Conservation (phyloP, 345 rosid species). For the Corchorus olitorius region DNA sequence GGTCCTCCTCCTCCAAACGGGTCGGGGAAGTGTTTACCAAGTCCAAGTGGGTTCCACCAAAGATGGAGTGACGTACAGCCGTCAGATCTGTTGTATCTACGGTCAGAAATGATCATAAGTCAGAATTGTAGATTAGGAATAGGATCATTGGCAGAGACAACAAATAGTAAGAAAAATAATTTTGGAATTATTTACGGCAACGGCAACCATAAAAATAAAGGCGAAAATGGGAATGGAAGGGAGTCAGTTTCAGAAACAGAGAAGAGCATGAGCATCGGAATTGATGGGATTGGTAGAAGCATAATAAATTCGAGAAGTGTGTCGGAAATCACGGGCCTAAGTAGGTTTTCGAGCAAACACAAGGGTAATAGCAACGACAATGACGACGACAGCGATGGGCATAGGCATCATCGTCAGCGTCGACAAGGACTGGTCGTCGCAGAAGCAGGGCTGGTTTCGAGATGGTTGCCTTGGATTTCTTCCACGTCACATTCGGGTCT, state of each 20-base stretch:
- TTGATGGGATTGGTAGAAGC: constrained; percentile 41
- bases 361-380: background rate
- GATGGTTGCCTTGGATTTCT: constrained; percentile 44
- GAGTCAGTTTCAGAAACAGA: constrained; percentile 10
- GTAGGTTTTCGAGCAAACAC: constrained; percentile 50
- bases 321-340: constrained; percentile 74
- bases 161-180: background rate
- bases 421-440: constrained; percentile 36
- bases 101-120: constrained; percentile 73
- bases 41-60: constrained; percentile 19
- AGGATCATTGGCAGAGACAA: background rate
- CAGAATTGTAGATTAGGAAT: constrained; percentile 40
- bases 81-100: constrained; percentile 66
- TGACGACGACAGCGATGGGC: constrained; percentile 28
- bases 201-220: too few species aligned
- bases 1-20: too few species aligned
- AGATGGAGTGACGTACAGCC: constrained; percentile 88
- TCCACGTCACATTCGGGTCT: constrained; percentile 20
- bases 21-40: background rate
- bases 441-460: constrained; percentile 42
- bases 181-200: too few species aligned
- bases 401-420: constrained; percentile 10
- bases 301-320: constrained; percentile 67
- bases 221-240: background rate
- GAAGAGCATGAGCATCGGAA: background rate